Base-by-base conservation (phyloP, 2,329 filamentous ascomycete species). In the Ramularia collo-cygni region DNA sequence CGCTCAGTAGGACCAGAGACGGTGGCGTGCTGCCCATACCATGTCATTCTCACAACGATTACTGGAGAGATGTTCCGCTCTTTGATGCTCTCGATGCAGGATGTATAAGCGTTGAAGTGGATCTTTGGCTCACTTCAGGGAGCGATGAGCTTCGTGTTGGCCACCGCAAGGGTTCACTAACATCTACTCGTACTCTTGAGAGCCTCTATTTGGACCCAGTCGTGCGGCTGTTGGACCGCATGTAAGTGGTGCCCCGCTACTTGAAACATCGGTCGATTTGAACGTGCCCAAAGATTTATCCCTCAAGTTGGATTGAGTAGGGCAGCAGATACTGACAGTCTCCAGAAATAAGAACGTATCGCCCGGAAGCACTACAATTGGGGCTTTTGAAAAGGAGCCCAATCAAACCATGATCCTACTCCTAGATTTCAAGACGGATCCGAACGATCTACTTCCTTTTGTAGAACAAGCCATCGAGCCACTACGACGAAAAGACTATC, bases 31-130 rank as follows among this genome's bases (percentile, higher is more conserved):
- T 64, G 2, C 75, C 77, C 2, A 68, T 78, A 17, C 64, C 67
- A 2, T 79, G 77, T 44, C 79, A 83, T 55, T 80, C 75, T 1
- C 80, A 84, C 56, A 83, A 84, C 51, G 81, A 85, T 57, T 85
- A 84, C 60, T 81, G 76, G 76, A 72, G 77, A 30, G 65, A 67
- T 10, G 65, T 73, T 0, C 80, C 81, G 0, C 65, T 86, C 5
- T 79, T 74, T 51, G 75, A 76, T 8, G 81, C 81, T 18, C 15
- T 50, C 18, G 69, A 71, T 4, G 66, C 71, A 38, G 78, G 78
- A 3, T 81, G 76, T 49, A 73, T 74, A 6, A 73, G 77, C 8
- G 68, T 83, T 3, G 81, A 85, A 60, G 79, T 78, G 2, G 82
- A 86, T 54, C 72, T 85, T 15, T 85, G 78, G 76, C 30, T 35